These are phyloP conservation scores for Citrullus mucosospermus DNA, from an alignment of 306 rosid species.

Conservation along the genomic window DNA sequence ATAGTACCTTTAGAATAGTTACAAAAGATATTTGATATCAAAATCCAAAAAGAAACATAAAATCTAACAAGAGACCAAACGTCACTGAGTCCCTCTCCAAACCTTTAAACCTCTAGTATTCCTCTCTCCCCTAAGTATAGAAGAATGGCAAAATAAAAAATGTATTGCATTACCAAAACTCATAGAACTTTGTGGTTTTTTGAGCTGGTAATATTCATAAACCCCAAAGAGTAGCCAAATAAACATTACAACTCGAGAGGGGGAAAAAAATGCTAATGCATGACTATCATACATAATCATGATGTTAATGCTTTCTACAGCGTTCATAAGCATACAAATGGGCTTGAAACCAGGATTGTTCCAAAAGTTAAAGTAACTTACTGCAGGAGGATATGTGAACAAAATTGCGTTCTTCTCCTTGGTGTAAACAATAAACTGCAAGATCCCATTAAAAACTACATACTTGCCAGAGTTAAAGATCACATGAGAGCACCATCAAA, in stretches of 20 bases:
- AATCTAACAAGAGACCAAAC: too few relatives aligned
- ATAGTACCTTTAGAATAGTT: too few relatives aligned
- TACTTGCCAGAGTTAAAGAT: conserved; percentile 70
- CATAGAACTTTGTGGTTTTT: background rate
- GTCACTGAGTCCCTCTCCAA: too few relatives aligned
- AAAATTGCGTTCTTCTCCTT: conserved; percentile 92
- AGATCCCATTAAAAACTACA: conserved; percentile 58
- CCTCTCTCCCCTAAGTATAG: background rate
- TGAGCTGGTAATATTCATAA: background rate
- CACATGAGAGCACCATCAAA: conserved; percentile 11
- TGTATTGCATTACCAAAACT: background rate
- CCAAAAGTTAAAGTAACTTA: conserved; percentile 21
- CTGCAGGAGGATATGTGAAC: conserved; percentile 75
- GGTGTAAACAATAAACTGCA: conserved; percentile 73
- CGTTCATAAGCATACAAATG: background rate
- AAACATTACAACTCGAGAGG: background rate
- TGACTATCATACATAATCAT: background rate
- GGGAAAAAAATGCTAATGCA: background rate
- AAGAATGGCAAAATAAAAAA: background rate
- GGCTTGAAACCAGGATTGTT: background rate
- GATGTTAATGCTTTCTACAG: background rate
- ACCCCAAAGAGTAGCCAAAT: background rate
- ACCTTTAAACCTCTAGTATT: too few relatives aligned
- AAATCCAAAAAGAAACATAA: too few relatives aligned
- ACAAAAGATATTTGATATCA: too few relatives aligned